Base-by-base conservation (phyloP, 306 rosid genomes). In the Quillaja saponaria region DNA sequence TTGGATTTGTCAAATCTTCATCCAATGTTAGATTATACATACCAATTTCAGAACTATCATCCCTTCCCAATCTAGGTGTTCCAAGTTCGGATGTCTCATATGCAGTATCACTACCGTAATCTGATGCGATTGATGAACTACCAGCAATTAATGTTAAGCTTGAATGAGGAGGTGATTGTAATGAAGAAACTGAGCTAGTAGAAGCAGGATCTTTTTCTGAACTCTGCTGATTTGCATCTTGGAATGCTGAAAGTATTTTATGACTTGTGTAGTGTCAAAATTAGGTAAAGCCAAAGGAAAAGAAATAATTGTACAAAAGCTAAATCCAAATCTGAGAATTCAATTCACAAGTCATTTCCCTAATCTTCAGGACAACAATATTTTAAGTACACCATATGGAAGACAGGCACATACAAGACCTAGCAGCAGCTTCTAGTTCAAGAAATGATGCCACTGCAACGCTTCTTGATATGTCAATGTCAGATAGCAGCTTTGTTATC, bases 401-500 rank as follows among this genome's bases (percentile, higher is more conserved):
- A 73, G 74, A 71, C 38, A 84, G 74, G 67, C 47, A 82, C 97
- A 60, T 94, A 94, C 99, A 81, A 71, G 91, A 82, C 79, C 99
- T 90, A 73, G 99, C 99, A 64, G 97, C 96, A 66, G 87, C 90
- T 81, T 94, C 99, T 58, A 94, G 88, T 77, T 90, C 99, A 34
- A 94, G 88, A 81, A 94, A 94, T 15, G 99, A 87, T 11, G 97
- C 99, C 71, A 90, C 97, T 18, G 77, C 83, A 78, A 87, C 79
- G 34, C 99, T 87, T 80, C 99, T 87, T 76, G 99, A 90, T 71
- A 85, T 49, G 77, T 85, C 88, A 73, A 90, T 87, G 80, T 94
- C 97, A 55, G 88, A 94, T 68, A 94, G 77, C 61, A 94, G 74
- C 80, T 85, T 87, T 47, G 82, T 82, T 77, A 90, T 76, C 99